A percentile compares a stretch with the other conserved stretches of the same genome.
Conservation (phyloP, 768 basidiomycete species). For the Sistotremastrum niveocremeum region DNA sequence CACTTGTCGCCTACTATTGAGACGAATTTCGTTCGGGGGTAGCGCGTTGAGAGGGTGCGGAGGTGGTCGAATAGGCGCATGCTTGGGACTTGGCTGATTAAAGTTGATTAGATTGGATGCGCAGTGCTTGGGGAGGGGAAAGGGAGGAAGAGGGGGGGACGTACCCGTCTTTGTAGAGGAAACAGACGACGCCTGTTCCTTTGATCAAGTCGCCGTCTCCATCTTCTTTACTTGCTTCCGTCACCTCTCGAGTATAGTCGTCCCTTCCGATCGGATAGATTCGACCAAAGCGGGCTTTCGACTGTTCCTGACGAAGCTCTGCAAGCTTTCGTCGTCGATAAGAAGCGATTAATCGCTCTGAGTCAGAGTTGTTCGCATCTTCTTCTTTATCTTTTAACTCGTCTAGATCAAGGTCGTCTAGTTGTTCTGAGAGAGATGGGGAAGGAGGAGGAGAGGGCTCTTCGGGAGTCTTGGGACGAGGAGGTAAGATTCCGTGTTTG, state of each 20-base stretch:
- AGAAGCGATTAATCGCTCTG: constrained; percentile 56
- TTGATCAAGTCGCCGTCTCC: constrained; percentile 47
- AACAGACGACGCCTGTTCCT: constrained; percentile 89
- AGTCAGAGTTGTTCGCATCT: constrained; percentile 63
- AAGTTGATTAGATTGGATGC: background rate
- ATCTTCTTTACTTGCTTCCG: constrained; percentile 70
- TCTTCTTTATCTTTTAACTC: constrained; percentile 61
- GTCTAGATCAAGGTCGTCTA: constrained; percentile 46
- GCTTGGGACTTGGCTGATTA: constrained; percentile 61
- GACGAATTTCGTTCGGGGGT: constrained; percentile 90
- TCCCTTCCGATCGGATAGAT: constrained; percentile 84
- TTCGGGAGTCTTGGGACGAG: constrained; percentile 49
- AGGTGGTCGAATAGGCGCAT: constrained; percentile 64
- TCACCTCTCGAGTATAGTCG: constrained; percentile 91
- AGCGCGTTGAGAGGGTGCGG: constrained; percentile 56
- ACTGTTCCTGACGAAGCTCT: constrained; percentile 44
- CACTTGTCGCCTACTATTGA: constrained; percentile 91
- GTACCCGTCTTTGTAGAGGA: constrained; percentile 91
- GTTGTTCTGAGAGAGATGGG: constrained; percentile 51
- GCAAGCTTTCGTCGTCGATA: constrained; percentile 51
- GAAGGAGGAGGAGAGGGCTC: constrained; percentile 75
- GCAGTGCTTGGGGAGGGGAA: too few relatives aligned
- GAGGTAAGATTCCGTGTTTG: constrained; percentile 83
- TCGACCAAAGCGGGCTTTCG: constrained; percentile 61
- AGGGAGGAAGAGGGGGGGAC: constrained; percentile 14